Conservation (phyloP, 352 stramenopile species). For the Phytophthora tentaculata region DNA sequence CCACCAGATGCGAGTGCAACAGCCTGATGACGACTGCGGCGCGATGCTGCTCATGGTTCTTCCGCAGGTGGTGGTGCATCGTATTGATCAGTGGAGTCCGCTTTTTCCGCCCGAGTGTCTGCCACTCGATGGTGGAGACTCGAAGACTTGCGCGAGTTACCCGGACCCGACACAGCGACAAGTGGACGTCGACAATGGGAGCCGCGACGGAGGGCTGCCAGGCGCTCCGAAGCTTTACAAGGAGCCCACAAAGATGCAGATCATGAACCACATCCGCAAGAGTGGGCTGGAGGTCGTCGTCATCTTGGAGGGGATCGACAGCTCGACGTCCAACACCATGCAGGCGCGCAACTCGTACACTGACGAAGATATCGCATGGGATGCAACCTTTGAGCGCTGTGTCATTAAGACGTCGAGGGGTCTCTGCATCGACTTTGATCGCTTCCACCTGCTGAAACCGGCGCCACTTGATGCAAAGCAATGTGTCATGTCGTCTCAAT, state of each 20-base stretch:
- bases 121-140: constrained; percentile 48
- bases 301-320: constrained; percentile 86
- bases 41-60: constrained; percentile 86
- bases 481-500: constrained; percentile 51
- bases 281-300: constrained; percentile 83
- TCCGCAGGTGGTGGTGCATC: constrained; percentile 82
- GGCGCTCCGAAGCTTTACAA: constrained; percentile 44
- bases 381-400: constrained; percentile 81
- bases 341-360: constrained; percentile 86
- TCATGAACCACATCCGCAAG: constrained; percentile 68
- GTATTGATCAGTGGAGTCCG: constrained; percentile 87
- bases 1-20: constrained; percentile 89
- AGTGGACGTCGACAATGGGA: constrained; percentile 88
- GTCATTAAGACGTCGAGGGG: constrained; percentile 60
- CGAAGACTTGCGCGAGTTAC: constrained; percentile 63
- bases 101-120: constrained; percentile 83
- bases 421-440: constrained; percentile 83
- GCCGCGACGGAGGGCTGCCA: constrained; percentile 59
- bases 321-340: constrained; percentile 89
- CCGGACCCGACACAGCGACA: constrained; percentile 75
- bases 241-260: constrained; percentile 73
- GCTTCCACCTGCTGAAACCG: constrained; percentile 78
- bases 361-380: constrained; percentile 81
- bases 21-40: constrained; percentile 84
- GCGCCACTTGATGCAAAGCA: constrained; percentile 61